A percentile compares a stretch with the other conserved stretches of the same genome.
phyloP scores from a whole-genome alignment of 768 basidiomycete genomes.

The Termitomyces sp. region DNA sequence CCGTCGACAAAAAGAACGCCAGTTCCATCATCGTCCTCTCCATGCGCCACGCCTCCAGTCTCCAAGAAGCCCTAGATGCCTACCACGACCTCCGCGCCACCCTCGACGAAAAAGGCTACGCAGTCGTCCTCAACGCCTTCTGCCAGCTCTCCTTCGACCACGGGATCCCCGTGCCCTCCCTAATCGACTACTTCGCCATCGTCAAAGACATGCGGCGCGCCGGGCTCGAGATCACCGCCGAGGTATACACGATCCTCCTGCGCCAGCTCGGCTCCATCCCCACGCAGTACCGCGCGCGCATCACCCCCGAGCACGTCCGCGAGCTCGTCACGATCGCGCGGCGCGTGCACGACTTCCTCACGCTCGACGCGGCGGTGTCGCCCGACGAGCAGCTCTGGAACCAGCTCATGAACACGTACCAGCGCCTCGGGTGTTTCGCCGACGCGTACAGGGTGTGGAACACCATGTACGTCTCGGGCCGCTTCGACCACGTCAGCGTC shows the following conservation, averaged over 20 bases:
- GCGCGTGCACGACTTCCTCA: slow-evolving; percentile 68
- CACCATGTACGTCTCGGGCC: slow-evolving; percentile 52
- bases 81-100: slow-evolving; percentile 43
- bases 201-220: slow-evolving; percentile 74
- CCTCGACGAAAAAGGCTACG: slow-evolving; percentile 57
- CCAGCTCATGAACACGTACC: slow-evolving; percentile 86
- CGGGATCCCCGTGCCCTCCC: slow-evolving; percentile 32
- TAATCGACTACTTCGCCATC: slow-evolving; percentile 66
- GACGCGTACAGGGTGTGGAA: slow-evolving; percentile 83
- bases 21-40: slow-evolving; percentile 55
- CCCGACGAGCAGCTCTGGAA: slow-evolving; percentile 73
- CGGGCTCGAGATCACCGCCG: slow-evolving; percentile 49
- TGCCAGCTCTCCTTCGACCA: slow-evolving; percentile 50
- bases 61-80: slow-evolving; percentile 55
- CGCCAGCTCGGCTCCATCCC: slow-evolving; percentile 47
- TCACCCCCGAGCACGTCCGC: slow-evolving; percentile 17
- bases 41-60: slow-evolving; percentile 55
- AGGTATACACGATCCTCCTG: slow-evolving; percentile 67
- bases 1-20: slow-evolving; percentile 36
- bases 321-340: slow-evolving; percentile 46
- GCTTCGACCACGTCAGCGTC: slow-evolving; percentile 58
- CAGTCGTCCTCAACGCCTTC: slow-evolving; percentile 59
- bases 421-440: slow-evolving; percentile 63
- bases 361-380: slow-evolving; percentile 71
- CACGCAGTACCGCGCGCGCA: slow-evolving; percentile 18